phyloP scores from a whole-genome alignment of 2,329 filamentous ascomycete genomes.

The Blastomyces silverae region DNA sequence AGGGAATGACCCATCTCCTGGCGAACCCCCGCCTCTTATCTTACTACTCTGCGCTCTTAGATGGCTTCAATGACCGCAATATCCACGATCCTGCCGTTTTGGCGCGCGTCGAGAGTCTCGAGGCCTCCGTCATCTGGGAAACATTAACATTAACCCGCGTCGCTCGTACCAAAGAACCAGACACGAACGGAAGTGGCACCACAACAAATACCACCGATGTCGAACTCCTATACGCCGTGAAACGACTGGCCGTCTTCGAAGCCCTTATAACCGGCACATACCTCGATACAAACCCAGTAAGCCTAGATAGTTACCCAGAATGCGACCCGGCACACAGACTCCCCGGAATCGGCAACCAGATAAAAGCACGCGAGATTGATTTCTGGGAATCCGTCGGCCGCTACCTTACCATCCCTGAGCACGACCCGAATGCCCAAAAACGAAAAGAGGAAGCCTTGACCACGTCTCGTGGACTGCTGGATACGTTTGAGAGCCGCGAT shows the following conservation, averaged over 20 bases:
- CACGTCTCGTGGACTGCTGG: constrained; percentile 62
- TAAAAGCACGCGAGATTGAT: constrained; percentile 53
- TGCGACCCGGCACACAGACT: constrained; percentile 16
- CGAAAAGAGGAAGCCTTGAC: constrained; percentile 60
- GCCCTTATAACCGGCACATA: constrained; percentile 66
- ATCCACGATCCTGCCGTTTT: constrained; percentile 35
- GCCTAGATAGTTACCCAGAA: constrained; percentile 20
- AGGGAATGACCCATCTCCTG: constrained; percentile 49
- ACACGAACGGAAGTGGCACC: constrained; percentile 34
- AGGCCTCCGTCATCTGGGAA: constrained; percentile 56
- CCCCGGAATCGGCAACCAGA: constrained; percentile 18
- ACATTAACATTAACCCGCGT: constrained; percentile 50
- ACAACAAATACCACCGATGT: constrained; percentile 42
- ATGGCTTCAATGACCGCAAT: constrained; percentile 39
- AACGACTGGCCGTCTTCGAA: constrained; percentile 69
- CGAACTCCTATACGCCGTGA: constrained; percentile 57
- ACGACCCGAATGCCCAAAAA: constrained; percentile 47
- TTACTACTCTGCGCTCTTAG: constrained; percentile 60
- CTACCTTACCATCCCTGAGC: constrained; percentile 61
- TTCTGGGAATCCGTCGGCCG: constrained; percentile 78
- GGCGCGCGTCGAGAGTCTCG: constrained; percentile 45
- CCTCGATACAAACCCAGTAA: constrained; percentile 48
- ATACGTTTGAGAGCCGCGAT: constrained; percentile 78
- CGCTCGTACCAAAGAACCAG: constrained; percentile 24
- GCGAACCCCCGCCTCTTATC: constrained; percentile 55